Conservation (phyloP, 2,329 filamentous ascomycete genomes). For the Fusarium goolgardi region DNA sequence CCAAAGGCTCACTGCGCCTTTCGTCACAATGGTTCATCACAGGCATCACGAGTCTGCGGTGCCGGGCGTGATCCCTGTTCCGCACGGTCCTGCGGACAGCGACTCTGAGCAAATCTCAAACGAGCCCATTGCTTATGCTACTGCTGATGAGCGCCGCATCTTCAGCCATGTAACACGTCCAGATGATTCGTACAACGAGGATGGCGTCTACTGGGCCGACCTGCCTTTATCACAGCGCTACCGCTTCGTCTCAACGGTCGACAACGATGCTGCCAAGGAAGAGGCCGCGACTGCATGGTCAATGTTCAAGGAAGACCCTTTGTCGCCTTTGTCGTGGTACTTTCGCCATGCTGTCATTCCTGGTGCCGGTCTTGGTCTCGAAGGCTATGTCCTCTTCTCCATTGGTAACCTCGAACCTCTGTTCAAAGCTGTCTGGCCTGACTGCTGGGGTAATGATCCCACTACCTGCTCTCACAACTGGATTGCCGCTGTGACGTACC, state of each 20-base stretch:
- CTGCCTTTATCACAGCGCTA: constrained; percentile 76
- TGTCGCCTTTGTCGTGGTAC: constrained; percentile 87
- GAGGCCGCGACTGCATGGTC: constrained; percentile 75
- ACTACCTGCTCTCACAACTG: constrained; percentile 80
- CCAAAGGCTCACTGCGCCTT: constrained; percentile 14
- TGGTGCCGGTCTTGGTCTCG: constrained; percentile 89
- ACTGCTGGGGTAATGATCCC: constrained; percentile 76
- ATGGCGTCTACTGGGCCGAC: constrained; percentile 95
- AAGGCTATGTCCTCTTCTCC: constrained; percentile 97
- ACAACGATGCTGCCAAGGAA: constrained; percentile 73
- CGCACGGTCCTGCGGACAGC: constrained; percentile 61
- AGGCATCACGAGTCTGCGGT: constrained; percentile 51
- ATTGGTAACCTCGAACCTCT: constrained; percentile 92
- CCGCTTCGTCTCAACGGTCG: constrained; percentile 79
- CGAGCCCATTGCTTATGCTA: constrained; percentile 58
- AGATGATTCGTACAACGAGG: constrained; percentile 84
- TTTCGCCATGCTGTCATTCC: constrained; percentile 91
- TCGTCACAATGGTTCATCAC: constrained; percentile 43
- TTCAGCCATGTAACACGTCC: constrained; percentile 87
- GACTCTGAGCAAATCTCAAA: constrained; percentile 56
- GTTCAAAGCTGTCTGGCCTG: constrained; percentile 78
- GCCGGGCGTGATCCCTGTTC: constrained; percentile 65
- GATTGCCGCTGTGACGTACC: constrained; percentile 86
- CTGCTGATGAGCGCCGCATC: constrained; percentile 66
- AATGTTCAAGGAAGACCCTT: constrained; percentile 88